Evolutionary conservation across 2,329 filamentous ascomycete genomes (phyloP).

Genomic region (Xylariomycetidae sp.): DNA sequence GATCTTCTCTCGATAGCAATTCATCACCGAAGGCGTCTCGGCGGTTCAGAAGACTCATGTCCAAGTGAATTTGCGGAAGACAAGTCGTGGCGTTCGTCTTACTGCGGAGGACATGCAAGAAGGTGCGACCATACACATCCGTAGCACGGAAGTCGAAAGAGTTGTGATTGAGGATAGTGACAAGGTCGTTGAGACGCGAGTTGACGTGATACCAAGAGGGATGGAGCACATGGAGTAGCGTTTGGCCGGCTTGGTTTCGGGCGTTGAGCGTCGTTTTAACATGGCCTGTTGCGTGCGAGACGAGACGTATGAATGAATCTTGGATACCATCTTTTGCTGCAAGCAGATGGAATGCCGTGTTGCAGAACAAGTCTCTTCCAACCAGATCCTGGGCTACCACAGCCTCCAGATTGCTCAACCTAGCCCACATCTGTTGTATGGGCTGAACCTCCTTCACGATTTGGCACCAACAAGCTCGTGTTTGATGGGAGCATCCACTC

Average conservation of each 20-base stretch:
- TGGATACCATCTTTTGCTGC: slow-evolving; percentile 14
- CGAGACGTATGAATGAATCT: slow-evolving; percentile 14
- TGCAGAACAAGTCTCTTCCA: slow-evolving; percentile 43
- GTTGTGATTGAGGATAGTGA: slow-evolving; percentile 13
- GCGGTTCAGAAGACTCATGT: slow-evolving; percentile 26
- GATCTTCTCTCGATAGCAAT: too few species aligned
- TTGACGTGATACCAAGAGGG: slow-evolving; percentile 22
- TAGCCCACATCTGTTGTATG: slow-evolving; percentile 10
- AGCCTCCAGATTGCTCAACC: slow-evolving; percentile 21
- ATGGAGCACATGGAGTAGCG: slow-evolving; percentile 28
- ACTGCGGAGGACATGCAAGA: slow-evolving; percentile 28
- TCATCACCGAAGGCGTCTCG: slow-evolving; percentile 52
- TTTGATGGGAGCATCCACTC: too few species aligned
- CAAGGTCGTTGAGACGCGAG: slow-evolving; percentile 14
- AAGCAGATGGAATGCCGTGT: slow-evolving; percentile 42
- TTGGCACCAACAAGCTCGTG: slow-evolving; percentile 32
- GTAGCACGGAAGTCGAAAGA: slow-evolving; percentile 20
- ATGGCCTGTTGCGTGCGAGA: too few species aligned
- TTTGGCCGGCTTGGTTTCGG: slow-evolving; percentile 23
- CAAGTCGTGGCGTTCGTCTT: slow-evolving; percentile 9
- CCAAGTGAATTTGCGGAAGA: slow-evolving; percentile 21
- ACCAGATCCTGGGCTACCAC: slow-evolving; percentile 26
- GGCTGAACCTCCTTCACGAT: slow-evolving; percentile 9
- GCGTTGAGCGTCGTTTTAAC: too few species aligned
- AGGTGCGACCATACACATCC: slow-evolving; percentile 26